Base-by-base conservation (phyloP, 1,284 basidiomycete species). In the Microbotryum lychnidis-dioicae region DNA sequence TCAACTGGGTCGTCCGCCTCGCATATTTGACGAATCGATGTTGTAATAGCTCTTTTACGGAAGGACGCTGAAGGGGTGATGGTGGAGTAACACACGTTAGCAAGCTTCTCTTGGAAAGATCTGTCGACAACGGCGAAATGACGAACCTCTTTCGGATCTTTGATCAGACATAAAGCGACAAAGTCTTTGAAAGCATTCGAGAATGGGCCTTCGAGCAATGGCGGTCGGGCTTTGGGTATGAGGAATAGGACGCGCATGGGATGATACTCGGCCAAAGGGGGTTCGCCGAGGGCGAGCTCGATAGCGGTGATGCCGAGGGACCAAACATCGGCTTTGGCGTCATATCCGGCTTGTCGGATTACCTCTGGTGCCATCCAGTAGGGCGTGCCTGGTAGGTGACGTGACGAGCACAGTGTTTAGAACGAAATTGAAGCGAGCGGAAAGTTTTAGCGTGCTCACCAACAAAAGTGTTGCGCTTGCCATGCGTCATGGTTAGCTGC, bases 331-430 rank as follows among this genome's bases (percentile, higher is more conserved):
- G 77, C 77, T 56, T 77, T 76, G 44, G 69, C 67, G 69, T 77
- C 75, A 69, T 78, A 78, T 1, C 93, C 93, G 8, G 92, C 88
- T 77, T 98, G 96, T 33, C 90, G 84, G 71, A 99, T 98, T 50
- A 96, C 91, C 74, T 96, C 92, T 7, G 92, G 91, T 3, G 92
- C 91, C 91, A 94, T 94, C 92, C 92, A 97, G 74, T 92, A 97
- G 1, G 92, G 92, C 6, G 93, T 96, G 29, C 89, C 90, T 62
- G 42, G 16, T 9, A 16, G 12, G 12, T 47, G 3, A 20, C n/a
- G 5, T 31, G 44, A 48, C 23, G 14, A n/a, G 25, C 16, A 21
- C 21, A 16, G 18, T 5, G 18, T n/a, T 33, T 29, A 25, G 20
- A 4, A 16, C 12, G 33, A 3, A 3, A 10, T n/a, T 16, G 1